Conservation (phyloP, 306 rosid genomes). For the Crotalaria pallida region DNA sequence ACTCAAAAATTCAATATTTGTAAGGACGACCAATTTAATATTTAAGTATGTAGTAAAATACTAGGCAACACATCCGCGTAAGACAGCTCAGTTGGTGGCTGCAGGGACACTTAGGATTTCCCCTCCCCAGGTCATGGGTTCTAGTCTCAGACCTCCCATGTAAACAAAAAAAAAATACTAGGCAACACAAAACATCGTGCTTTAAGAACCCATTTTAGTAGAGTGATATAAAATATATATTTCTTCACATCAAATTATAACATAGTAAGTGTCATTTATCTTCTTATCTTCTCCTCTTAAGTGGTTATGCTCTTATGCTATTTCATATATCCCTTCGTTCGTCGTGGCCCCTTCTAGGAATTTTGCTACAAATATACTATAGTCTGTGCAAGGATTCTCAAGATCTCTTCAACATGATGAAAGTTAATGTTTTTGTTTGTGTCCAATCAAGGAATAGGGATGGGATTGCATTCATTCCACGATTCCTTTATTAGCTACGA, state of each 20-base stretch:
- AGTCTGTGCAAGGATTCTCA: constrained; percentile 9
- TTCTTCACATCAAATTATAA: neutral
- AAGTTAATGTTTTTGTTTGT: constrained; percentile 9
- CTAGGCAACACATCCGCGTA: no score
- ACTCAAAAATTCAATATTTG: no score
- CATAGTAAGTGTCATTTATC: neutral
- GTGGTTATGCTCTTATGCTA: constrained; percentile 18
- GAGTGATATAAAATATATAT: neutral
- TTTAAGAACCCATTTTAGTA: no score
- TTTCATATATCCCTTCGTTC: neutral
- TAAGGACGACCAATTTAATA: no score
- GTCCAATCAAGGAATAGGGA: constrained; percentile 22
- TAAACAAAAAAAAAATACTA: no score
- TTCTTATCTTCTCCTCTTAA: neutral
- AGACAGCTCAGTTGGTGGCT: no score
- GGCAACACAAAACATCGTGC: neutral
- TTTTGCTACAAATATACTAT: neutral
- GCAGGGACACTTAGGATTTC: no score
- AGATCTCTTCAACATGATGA: constrained; percentile 5
- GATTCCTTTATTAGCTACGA: constrained; percentile 17
- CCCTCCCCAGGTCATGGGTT: no score
- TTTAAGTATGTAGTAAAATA: no score
- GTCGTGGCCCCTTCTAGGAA: constrained; percentile 25
- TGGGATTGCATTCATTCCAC: constrained; percentile 29
- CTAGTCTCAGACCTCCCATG: no score